Evolutionary conservation across 371 early-diverging fungal species (phyloP).

Genomic region (Zychaea mexicana): DNA sequence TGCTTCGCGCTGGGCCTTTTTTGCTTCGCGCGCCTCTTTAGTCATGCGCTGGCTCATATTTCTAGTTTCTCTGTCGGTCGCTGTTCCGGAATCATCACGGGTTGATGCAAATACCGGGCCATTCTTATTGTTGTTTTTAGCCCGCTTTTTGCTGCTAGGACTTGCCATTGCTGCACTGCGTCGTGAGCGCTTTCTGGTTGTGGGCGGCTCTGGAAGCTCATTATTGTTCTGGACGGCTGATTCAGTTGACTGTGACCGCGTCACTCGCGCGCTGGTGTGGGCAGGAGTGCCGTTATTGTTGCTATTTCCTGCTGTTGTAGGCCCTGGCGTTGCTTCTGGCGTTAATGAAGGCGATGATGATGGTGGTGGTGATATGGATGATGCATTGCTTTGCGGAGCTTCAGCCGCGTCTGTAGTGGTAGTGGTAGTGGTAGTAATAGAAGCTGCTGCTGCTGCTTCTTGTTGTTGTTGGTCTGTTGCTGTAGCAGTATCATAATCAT

Average conservation of each 20-base stretch:
- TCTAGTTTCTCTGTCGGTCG: slow-evolving; percentile 28
- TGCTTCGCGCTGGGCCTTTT: slow-evolving; percentile 25
- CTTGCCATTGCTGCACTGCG: background rate
- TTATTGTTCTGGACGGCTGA: slow-evolving; percentile 4
- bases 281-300: slow-evolving; percentile 1
- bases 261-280: slow-evolving; percentile 18
- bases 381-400: background rate
- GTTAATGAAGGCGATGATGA: background rate
- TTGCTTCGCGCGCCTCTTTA: slow-evolving; percentile 32
- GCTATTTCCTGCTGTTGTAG: too few species aligned
- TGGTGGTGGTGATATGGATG: too few species aligned
- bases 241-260: slow-evolving; percentile 24
- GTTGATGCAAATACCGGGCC: background rate
- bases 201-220: background rate
- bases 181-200: slow-evolving; percentile 14
- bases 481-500: background rate
- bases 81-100: slow-evolving; percentile 8
- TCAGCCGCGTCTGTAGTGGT: background rate
- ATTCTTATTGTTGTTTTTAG: slow-evolving; percentile 2
- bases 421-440: background rate
- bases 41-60: slow-evolving; percentile 24
- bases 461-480: background rate
- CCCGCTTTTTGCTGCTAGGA: background rate
- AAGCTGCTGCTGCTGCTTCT: background rate
- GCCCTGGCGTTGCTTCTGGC: background rate